Evolutionary conservation across 495 filamentous ascomycete genomes (phyloP).

Genomic region (Aspergillus cristatus): DNA sequence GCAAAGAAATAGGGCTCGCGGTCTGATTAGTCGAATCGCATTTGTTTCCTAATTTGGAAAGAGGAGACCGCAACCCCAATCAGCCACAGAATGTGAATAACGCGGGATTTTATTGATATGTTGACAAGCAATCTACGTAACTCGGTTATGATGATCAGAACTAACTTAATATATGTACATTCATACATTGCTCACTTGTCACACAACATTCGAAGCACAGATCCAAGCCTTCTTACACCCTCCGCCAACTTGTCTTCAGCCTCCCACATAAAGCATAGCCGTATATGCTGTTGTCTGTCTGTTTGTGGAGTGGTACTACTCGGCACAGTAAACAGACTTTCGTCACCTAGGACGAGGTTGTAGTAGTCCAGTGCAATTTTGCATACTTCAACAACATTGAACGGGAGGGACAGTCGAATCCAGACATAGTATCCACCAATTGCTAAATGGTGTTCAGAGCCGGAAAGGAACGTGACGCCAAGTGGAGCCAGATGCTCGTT

Average conservation of each 20-base stretch:
- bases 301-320: conserved; percentile 28
- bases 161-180: too few relatives aligned
- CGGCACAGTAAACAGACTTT: conserved; percentile 48
- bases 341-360: conserved; percentile 46
- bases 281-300: conserved; percentile 30
- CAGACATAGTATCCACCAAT: conserved; percentile 69
- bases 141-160: too few relatives aligned
- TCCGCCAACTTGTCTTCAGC: conserved; percentile 48
- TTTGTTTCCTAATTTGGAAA: not conserved
- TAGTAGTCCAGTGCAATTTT: conserved; percentile 34
- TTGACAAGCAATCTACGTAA: too few relatives aligned
- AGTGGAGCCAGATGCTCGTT: conserved; percentile 39
- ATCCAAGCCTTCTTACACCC: conserved; percentile 44
- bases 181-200: too few relatives aligned
- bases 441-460: conserved; percentile 37
- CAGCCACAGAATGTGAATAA: too few relatives aligned
- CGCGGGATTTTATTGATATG: too few relatives aligned
- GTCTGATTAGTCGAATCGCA: conserved; percentile 3
- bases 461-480: conserved; percentile 37
- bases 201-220: conserved; percentile 7
- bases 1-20: not conserved
- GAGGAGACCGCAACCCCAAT: too few relatives aligned
- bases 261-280: conserved; percentile 59
- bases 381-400: conserved; percentile 36
- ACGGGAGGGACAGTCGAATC: conserved; percentile 42